Conservation (phyloP, 208 protist species). For the Wallacemonas sp. region DNA sequence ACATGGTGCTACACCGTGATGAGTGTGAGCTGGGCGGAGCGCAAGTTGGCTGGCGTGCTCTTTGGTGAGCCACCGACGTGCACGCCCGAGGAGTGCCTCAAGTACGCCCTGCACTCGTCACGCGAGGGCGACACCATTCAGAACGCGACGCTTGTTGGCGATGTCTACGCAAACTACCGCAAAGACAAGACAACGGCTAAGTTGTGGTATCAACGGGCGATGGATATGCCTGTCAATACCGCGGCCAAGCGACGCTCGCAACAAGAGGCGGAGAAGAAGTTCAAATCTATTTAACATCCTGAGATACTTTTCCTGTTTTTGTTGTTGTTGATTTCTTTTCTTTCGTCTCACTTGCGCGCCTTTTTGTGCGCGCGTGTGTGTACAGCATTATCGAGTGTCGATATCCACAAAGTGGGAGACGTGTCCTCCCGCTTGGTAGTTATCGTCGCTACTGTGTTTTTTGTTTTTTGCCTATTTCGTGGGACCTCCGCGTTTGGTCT, state of each 20-base stretch:
- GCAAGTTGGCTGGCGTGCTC: constrained; percentile 78
- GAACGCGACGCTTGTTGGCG: constrained; percentile 70
- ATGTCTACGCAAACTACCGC: constrained; percentile 61
- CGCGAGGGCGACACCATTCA: constrained; percentile 59
- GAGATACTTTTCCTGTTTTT: constrained; percentile 1
- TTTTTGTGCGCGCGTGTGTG: background rate
- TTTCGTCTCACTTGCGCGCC: background rate
- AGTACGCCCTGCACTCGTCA: constrained; percentile 68
- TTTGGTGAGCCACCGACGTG: constrained; percentile 88
- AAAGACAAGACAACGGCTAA: constrained; percentile 58
- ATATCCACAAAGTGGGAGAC: too few species aligned
- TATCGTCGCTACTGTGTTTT: too few species aligned
- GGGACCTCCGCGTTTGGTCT: too few species aligned
- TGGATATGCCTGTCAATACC: constrained; percentile 54
- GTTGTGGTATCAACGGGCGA: constrained; percentile 80
- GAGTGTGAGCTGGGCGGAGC: constrained; percentile 85
- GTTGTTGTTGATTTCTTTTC: constrained; percentile 1
- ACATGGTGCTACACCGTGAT: constrained; percentile 90
- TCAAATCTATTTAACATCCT: constrained; percentile 40
- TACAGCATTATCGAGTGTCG: too few species aligned
- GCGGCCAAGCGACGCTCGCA: constrained; percentile 58
- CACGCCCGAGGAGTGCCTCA: constrained; percentile 84
- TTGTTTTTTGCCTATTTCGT: too few species aligned
- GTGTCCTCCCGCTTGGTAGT: too few species aligned
- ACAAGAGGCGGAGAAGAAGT: constrained; percentile 49